Evolutionary conservation across 208 protist genomes (phyloP).

Genomic region (Herpetomonas muscarum): DNA sequence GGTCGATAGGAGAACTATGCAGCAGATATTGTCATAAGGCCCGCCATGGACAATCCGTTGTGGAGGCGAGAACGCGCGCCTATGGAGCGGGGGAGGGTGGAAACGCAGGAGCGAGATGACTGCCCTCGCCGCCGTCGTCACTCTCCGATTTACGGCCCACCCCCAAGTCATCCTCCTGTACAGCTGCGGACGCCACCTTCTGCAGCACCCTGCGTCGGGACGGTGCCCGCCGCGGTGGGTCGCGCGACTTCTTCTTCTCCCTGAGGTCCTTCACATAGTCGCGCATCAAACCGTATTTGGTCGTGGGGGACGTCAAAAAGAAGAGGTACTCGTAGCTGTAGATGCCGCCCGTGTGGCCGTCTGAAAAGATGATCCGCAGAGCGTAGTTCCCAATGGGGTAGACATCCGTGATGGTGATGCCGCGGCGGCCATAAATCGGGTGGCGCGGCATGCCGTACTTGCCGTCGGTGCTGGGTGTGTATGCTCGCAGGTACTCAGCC

Average conservation of each 20-base stretch:
- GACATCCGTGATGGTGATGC: constrained; percentile 70
- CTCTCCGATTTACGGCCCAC: background rate
- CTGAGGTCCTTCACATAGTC: constrained; percentile 66
- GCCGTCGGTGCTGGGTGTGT: constrained; percentile 83
- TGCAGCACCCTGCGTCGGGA: constrained; percentile 29
- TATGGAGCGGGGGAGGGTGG: too few species aligned
- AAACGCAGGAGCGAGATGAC: background rate
- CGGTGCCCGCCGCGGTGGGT: constrained; percentile 54
- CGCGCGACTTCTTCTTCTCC: constrained; percentile 46
- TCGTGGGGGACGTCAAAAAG: constrained; percentile 33
- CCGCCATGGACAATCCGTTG: too few species aligned
- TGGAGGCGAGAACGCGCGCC: too few species aligned
- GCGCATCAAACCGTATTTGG: constrained; percentile 77
- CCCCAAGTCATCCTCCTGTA: background rate
- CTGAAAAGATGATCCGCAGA: constrained; percentile 79
- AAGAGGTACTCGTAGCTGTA: constrained; percentile 86
- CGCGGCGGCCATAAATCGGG: constrained; percentile 77
- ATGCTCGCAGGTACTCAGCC: constrained; percentile 79
- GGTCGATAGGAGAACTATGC: too few species aligned
- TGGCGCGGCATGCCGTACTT: constrained; percentile 29
- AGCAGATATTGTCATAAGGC: too few species aligned
- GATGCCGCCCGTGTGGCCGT: constrained; percentile 79
- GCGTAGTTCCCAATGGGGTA: constrained; percentile 83
- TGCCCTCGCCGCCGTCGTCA: background rate
- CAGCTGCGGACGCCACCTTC: too few species aligned